Percentiles rank a stretch among this genome's conserved stretches.
Conservation (phyloP, 163 green algal genomes). For the Volvox carteri region DNA sequence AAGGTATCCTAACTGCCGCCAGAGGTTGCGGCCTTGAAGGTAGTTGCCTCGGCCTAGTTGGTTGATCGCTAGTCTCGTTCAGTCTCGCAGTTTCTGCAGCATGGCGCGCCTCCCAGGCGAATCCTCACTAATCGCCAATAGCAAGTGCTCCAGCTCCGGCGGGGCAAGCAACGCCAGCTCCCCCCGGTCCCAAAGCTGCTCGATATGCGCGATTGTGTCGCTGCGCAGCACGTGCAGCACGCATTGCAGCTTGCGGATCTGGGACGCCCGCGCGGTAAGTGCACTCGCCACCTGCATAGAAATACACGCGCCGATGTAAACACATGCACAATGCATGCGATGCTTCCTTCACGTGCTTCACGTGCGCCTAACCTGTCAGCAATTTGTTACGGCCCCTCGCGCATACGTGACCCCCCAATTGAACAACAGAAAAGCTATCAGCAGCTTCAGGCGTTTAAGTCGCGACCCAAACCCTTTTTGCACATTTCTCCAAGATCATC, state of each 20-base stretch:
- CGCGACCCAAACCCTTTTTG: too few species aligned
- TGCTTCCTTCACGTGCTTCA: too few species aligned
- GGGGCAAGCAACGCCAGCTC: not conserved
- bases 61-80: not conserved
- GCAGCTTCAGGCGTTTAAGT: too few species aligned
- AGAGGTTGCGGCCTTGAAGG: slow-evolving; percentile 12
- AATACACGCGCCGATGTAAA: not conserved
- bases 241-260: slow-evolving; percentile 40
- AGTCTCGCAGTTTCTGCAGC: slow-evolving; percentile 32
- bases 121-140: slow-evolving; percentile 44
- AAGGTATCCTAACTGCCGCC: slow-evolving; percentile 8
- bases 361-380: too few species aligned
- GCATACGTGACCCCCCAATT: too few species aligned
- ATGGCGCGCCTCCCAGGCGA: slow-evolving; percentile 4
- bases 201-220: slow-evolving; percentile 2
- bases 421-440: too few species aligned
- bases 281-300: slow-evolving; percentile 18
- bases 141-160: slow-evolving; percentile 34
- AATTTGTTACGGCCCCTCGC: too few species aligned
- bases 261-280: not conserved
- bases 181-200: slow-evolving; percentile 18
- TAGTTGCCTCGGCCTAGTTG: slow-evolving; percentile 5
- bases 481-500: too few species aligned
- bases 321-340: not conserved
- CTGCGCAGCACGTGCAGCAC: slow-evolving; percentile 23